These are phyloP conservation scores for Tulasnella sp. DNA, from an alignment of 768 basidiomycete species.

Conservation along the genomic window DNA sequence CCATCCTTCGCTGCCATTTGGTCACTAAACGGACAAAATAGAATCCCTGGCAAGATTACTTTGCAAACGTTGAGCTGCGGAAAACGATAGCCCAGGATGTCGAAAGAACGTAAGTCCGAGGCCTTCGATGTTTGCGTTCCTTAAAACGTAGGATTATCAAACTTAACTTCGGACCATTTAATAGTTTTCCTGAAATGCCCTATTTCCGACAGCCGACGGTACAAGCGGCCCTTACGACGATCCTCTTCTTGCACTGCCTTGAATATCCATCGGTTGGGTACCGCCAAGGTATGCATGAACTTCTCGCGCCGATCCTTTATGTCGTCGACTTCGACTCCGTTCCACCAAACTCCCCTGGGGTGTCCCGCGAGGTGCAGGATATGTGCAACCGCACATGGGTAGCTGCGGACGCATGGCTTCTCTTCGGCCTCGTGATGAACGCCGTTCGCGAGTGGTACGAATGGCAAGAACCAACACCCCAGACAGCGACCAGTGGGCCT, in stretches of 20 bases:
- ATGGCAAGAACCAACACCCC: conserved; percentile 38
- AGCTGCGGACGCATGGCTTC: conserved; percentile 80
- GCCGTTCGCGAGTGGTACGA: conserved; percentile 71
- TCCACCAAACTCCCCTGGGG: conserved; percentile 25
- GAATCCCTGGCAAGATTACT: conserved; percentile 98
- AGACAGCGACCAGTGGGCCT: conserved; percentile 32
- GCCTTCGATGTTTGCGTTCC: not conserved
- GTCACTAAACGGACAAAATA: conserved; percentile 35
- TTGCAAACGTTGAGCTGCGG: conserved; percentile 78
- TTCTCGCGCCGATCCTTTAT: conserved; percentile 83
- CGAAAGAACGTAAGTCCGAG: conserved; percentile 76
- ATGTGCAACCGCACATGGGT: conserved; percentile 65
- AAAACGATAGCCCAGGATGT: conserved; percentile 92
- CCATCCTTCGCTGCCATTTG: not conserved
- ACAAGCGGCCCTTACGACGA: conserved; percentile 75
- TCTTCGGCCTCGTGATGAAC: conserved; percentile 79
- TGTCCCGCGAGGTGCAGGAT: conserved; percentile 47
- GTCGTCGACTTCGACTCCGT: conserved; percentile 81
- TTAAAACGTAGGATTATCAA: not conserved
- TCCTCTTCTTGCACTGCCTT: conserved; percentile 79
- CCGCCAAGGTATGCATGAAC: conserved; percentile 98
- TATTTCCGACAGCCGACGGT: conserved; percentile 79
- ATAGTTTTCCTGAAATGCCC: conserved; percentile 91
- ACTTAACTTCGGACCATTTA: not conserved
- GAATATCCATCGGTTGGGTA: conserved; percentile 83